Evolutionary conservation across 257 asterid species (phyloP).

Genomic region (Scutellaria baicalensis): DNA sequence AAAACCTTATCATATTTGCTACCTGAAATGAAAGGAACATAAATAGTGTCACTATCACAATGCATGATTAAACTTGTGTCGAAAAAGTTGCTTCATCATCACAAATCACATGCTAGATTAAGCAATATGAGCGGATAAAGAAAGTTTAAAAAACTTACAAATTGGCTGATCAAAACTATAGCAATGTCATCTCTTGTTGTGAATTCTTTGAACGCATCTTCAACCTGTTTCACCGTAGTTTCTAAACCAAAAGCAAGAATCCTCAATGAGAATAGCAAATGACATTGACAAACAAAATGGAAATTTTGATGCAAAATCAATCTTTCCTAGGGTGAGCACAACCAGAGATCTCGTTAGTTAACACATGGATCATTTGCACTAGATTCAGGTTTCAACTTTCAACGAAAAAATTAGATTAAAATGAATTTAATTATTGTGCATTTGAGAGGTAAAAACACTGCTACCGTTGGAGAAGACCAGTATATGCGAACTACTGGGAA

Average conservation of each 20-base stretch:
- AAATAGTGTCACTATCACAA: neutral
- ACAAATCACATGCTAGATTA: neutral
- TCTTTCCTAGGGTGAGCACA: neutral
- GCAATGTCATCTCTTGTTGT: constrained; percentile 85
- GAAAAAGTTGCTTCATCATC: neutral
- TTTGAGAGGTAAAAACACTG: neutral
- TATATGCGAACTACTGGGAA: neutral
- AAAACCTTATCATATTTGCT: constrained; percentile 78
- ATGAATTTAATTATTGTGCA: no score
- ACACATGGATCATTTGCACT: neutral
- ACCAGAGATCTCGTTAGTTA: neutral
- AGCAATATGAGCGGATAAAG: neutral
- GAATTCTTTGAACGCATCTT: constrained; percentile 87
- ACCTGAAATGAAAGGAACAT: constrained; percentile 35
- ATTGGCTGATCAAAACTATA: constrained; percentile 87
- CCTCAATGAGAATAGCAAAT: neutral
- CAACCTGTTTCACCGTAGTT: constrained; percentile 79
- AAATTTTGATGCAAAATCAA: neutral
- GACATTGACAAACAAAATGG: neutral
- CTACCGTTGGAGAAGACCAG: neutral
- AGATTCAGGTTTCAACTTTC: neutral
- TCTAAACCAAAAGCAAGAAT: constrained; percentile 35
- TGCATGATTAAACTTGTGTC: neutral
- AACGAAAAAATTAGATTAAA: no score
- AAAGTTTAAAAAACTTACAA: constrained; percentile 35